Base-by-base conservation (phyloP, 805 yeast species). In the Candida vaughaniae region DNA sequence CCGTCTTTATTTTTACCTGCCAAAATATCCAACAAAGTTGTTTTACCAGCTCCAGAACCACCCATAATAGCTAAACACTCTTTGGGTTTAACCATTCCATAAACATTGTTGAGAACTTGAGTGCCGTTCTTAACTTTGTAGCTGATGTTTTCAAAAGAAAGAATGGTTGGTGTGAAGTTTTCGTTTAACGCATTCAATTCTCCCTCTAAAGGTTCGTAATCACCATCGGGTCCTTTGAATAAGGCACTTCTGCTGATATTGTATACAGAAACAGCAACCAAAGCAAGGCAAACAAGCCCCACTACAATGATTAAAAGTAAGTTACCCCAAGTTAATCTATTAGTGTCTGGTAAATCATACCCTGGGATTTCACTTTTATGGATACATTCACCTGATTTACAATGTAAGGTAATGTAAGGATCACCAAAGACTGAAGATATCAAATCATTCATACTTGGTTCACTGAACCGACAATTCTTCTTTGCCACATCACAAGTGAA, bases 21-120 rank as follows among this genome's bases (percentile, higher is more conserved):
- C 38, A 93, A 66, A 41, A 93, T 89, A 55, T 93, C 99, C 35
- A 93, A 66, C 29, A 93, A 64, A 0, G 99, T 91, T 1, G 99
- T 91, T 56, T 93, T 93, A 35, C 99, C 99, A 10, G 99, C 98
- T 33, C 99, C 99, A 0, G 97, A 90, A 1, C 97, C 97, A 29
- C 99, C 99, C 95, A 93, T 87, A 28, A 93, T 88, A 0, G 99
- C 98, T 56, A 89, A 59, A 43, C 95, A 84, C 56, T 89, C 89
- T 25, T 96, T 84, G 2, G 97, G 95, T 35, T 78, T 77, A 3
- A 82, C 95, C 10, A 78, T 49, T 7, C 99, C 99, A 48, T 77
- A 79, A 0, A 87, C 72, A 19, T 73, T 68, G 9, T 74, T 69
- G 41, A 93, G 69, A 3, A 93, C 80, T 12, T 60, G 62, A 16